Evolutionary conservation across 1,139 yeast species (phyloP).

Genomic region (Protomyces arabidopsidicola): DNA sequence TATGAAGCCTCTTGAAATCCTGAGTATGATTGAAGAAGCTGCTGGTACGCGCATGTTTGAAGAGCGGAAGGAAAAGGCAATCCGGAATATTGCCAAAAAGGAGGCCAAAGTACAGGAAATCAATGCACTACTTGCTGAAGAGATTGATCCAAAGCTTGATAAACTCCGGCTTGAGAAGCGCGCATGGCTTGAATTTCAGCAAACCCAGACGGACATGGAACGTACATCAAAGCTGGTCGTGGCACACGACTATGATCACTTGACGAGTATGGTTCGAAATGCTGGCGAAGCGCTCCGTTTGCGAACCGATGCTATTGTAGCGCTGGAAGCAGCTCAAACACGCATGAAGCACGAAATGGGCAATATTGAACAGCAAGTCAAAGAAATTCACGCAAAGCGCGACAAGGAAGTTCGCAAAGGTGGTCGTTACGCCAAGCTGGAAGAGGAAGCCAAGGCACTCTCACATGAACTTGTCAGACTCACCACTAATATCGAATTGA

Average conservation of each 20-base stretch:
- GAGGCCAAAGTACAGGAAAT: slow-evolving; percentile 80
- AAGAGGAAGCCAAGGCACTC: slow-evolving; percentile 53
- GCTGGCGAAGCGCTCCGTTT: slow-evolving; percentile 37
- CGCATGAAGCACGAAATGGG: slow-evolving; percentile 53
- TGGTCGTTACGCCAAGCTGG: slow-evolving; percentile 58
- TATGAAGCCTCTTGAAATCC: slow-evolving; percentile 87
- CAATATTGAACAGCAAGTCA: slow-evolving; percentile 59
- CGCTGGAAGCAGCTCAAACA: slow-evolving; percentile 40
- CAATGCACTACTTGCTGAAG: slow-evolving; percentile 66
- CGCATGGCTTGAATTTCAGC: slow-evolving; percentile 77
- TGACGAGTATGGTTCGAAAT: slow-evolving; percentile 40
- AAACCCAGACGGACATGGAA: slow-evolving; percentile 75
- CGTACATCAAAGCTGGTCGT: slow-evolving; percentile 65
- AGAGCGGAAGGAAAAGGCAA: slow-evolving; percentile 86
- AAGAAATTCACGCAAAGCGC: slow-evolving; percentile 51
- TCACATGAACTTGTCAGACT: slow-evolving; percentile 67
- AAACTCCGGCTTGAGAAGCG: slow-evolving; percentile 77
- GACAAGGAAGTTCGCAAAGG: slow-evolving; percentile 62
- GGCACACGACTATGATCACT: slow-evolving; percentile 64
- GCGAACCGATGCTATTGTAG: slow-evolving; percentile 29
- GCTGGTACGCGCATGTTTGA: slow-evolving; percentile 97
- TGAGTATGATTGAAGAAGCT: slow-evolving; percentile 92
- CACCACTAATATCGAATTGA: slow-evolving; percentile 58
- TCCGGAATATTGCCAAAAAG: slow-evolving; percentile 84
- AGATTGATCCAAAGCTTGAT: slow-evolving; percentile 87